phyloP scores from a whole-genome alignment of 805 yeast genomes.

The Phaffomyces antillensis region DNA sequence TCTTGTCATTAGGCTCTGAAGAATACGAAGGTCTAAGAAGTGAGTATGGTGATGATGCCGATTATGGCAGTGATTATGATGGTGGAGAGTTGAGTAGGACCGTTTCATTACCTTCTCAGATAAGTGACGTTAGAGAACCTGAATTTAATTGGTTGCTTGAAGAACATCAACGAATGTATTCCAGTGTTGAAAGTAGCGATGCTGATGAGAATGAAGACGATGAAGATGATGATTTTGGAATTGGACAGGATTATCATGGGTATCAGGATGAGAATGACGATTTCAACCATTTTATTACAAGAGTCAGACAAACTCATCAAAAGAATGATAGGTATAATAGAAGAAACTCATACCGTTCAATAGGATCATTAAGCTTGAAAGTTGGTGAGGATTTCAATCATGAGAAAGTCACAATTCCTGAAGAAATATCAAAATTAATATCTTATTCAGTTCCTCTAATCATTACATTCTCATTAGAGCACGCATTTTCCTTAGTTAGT shows the following conservation, averaged over 20 bases:
- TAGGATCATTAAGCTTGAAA: constrained; percentile 17
- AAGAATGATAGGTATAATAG: constrained; percentile 1
- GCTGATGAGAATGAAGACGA: constrained; percentile 1
- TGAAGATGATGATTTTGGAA: constrained; percentile 11
- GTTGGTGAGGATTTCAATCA: constrained; percentile 23
- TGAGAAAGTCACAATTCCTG: constrained; percentile 28
- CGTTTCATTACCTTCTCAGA: constrained; percentile 33
- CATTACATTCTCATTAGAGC: constrained; percentile 51
- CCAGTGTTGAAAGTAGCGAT: constrained; percentile 21
- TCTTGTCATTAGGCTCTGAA: constrained; percentile 32
- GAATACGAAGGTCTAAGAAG: constrained; percentile 25
- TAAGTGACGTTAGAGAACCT: constrained; percentile 26
- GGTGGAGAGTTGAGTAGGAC: constrained; percentile 33
- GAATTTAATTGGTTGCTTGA: constrained; percentile 33
- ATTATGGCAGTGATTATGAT: constrained; percentile 20
- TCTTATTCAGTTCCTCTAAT: constrained; percentile 50
- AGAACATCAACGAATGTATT: constrained; percentile 33
- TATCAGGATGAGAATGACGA: constrained; percentile 18
- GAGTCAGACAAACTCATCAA: constrained; percentile 16
- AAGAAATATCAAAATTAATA: constrained; percentile 29
- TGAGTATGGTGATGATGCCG: constrained; percentile 23
- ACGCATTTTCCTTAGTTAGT: constrained; percentile 49
- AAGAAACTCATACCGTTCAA: constrained; percentile 16
- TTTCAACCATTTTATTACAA: constrained; percentile 16
- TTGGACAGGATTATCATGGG: constrained; percentile 16